Evolutionary conservation across 2,329 filamentous ascomycete genomes (phyloP).

Genomic region (Cryphonectria japonica): DNA sequence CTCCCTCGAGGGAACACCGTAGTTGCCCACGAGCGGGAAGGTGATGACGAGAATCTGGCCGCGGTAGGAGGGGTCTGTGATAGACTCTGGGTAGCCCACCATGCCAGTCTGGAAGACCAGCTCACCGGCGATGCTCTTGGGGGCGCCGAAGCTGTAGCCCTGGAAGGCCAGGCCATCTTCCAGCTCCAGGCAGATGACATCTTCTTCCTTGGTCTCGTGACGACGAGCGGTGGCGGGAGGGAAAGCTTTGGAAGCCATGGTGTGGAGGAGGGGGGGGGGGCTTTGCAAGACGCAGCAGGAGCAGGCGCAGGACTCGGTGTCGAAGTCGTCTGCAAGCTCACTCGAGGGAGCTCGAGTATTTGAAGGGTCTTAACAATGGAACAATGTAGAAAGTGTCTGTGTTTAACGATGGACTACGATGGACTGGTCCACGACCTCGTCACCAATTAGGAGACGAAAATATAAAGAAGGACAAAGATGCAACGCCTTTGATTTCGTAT

Average conservation of each 20-base stretch:
- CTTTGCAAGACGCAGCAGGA: constrained; percentile 13
- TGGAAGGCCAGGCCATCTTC: constrained; percentile 90
- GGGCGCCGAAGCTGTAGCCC: constrained; percentile 94
- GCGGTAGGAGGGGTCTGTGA: constrained; percentile 85
- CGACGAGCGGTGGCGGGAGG: constrained; percentile 66
- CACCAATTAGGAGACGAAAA: constrained; percentile 23
- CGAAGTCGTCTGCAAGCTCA: constrained; percentile 23
- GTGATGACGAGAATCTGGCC: constrained; percentile 96
- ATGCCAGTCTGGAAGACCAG: constrained; percentile 99
- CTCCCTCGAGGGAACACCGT: constrained; percentile 90
- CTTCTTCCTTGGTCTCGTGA: constrained; percentile 56
- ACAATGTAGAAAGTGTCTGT: constrained; percentile 8
- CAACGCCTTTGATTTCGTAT: constrained; percentile 12
- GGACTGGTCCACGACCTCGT: constrained; percentile 23
- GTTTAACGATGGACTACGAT: constrained; percentile 24
- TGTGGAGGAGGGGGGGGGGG: background rate
- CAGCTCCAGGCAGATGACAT: constrained; percentile 84
- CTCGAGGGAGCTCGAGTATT: constrained; percentile 17
- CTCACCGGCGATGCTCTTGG: constrained; percentile 93
- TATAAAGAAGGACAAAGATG: constrained; percentile 13
- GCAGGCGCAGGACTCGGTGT: constrained; percentile 19
- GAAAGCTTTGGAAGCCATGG: constrained; percentile 46
- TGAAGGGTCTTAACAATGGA: constrained; percentile 18
- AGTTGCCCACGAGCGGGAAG: constrained; percentile 95
- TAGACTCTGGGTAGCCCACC: constrained; percentile 96